phyloP scores from a whole-genome alignment of 2,329 filamentous ascomycete species.

The Dactylellina cionopaga region DNA sequence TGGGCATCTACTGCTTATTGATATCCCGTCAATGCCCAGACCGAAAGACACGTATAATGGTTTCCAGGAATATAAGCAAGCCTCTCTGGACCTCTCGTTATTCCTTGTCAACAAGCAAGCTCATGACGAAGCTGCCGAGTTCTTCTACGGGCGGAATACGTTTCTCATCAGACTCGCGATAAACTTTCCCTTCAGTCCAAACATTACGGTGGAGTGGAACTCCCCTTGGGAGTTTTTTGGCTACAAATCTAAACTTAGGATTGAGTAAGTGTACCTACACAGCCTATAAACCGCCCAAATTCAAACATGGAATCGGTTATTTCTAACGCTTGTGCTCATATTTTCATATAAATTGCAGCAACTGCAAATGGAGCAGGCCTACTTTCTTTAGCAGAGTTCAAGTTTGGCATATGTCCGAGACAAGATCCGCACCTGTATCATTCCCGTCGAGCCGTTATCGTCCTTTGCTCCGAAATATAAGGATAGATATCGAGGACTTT shows the following conservation, averaged over 20 bases:
- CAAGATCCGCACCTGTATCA: no score
- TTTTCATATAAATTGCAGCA: no score
- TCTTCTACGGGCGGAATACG: constrained; percentile 12
- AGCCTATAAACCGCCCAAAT: neutral
- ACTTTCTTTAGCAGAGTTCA: no score
- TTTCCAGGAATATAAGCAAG: constrained; percentile 7
- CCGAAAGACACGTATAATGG: neutral
- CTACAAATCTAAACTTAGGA: neutral
- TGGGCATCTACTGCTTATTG: neutral
- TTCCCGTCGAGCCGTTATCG: no score
- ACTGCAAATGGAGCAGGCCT: no score
- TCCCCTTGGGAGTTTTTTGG: constrained; percentile 2
- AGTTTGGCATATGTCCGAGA: no score
- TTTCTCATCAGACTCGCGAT: constrained; percentile 17
- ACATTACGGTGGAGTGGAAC: neutral
- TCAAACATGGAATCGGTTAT: no score
- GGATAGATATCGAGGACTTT: constrained; percentile 22
- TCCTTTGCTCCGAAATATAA: constrained; percentile 8
- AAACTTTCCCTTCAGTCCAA: neutral
- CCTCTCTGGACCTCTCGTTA: neutral
- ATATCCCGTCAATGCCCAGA: neutral
- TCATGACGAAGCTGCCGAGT: constrained; percentile 17
- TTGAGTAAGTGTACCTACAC: neutral
- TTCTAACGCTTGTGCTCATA: no score
- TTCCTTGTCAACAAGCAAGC: constrained; percentile 20